A percentile compares a stretch with the other conserved stretches of the same genome.
phyloP scores from a whole-genome alignment of 495 filamentous ascomycete genomes.

The Aspergillus affinis region DNA sequence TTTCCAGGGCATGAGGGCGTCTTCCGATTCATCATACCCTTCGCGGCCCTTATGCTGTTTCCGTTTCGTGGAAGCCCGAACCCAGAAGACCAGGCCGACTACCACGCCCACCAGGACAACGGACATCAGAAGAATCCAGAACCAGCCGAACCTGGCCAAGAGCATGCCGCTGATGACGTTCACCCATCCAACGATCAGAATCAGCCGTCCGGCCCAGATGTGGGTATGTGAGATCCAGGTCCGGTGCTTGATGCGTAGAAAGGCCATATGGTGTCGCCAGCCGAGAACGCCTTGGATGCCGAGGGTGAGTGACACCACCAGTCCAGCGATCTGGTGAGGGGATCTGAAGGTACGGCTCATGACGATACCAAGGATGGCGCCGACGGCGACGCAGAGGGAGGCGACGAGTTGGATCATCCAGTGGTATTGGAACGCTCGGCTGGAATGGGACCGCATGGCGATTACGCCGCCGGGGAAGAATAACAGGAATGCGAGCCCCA shows the following conservation, averaged over 20 bases:
- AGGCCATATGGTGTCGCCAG: conserved; percentile 14
- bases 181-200: conserved; percentile 10
- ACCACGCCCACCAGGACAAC: not conserved
- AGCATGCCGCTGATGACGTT: conserved; percentile 14
- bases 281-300: conserved; percentile 8
- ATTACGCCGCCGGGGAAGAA: conserved; percentile 13
- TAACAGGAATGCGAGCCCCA: conserved; percentile 9
- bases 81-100: conserved; percentile 5
- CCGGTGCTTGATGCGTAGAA: conserved; percentile 9
- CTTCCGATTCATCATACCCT: not conserved
- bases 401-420: conserved; percentile 12
- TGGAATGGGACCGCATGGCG: conserved; percentile 8
- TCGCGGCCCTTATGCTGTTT: conserved; percentile 3
- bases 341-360: conserved; percentile 7
- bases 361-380: conserved; percentile 9
- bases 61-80: conserved; percentile 6
- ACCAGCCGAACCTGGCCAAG: conserved; percentile 1
- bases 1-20: not conserved
- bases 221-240: conserved; percentile 14
- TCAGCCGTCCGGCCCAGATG: conserved; percentile 10
- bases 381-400: conserved; percentile 5
- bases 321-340: conserved; percentile 8
- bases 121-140: conserved; percentile 1
- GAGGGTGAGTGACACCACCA: conserved; percentile 4
- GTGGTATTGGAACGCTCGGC: conserved; percentile 12